Percentiles rank a stretch among this genome's conserved stretches.
Conservation (phyloP, 192 early-diverging fungal species). For the Geosiphon pyriformis region DNA sequence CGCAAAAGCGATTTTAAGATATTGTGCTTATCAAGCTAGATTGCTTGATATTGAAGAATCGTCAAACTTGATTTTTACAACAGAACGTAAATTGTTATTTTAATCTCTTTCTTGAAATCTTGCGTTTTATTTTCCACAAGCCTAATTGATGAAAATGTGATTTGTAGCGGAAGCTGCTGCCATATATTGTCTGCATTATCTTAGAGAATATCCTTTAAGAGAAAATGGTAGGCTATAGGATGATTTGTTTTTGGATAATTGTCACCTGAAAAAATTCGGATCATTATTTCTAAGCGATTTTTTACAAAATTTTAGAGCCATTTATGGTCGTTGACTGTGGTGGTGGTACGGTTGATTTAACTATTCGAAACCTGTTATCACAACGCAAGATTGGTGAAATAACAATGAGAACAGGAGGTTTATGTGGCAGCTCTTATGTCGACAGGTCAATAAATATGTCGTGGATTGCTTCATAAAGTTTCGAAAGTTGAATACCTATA, state of each 20-base stretch:
- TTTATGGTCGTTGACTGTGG: constrained; percentile 25
- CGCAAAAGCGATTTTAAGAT: neutral
- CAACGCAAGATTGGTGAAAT: constrained; percentile 5
- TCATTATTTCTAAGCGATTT: too few species aligned
- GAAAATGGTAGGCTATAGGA: neutral
- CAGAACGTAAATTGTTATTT: neutral
- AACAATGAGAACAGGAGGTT: constrained; percentile 8
- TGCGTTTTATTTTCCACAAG: neutral
- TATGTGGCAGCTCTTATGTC: constrained; percentile 10
- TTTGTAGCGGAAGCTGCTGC: constrained; percentile 21
- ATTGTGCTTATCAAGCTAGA: neutral
- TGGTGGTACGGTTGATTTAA: constrained; percentile 31
- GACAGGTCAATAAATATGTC: neutral
- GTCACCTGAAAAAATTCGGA: neutral
- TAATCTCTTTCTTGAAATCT: neutral
- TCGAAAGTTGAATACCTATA: too few species aligned
- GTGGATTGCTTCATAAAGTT: too few species aligned
- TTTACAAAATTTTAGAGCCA: neutral
- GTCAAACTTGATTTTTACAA: neutral
- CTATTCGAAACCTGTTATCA: constrained; percentile 7
- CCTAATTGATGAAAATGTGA: neutral
- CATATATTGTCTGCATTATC: constrained; percentile 3
- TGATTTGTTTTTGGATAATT: too few species aligned
- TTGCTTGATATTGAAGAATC: neutral
- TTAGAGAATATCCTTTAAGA: neutral